Base-by-base conservation (phyloP, 2,329 filamentous ascomycete species). In the Aspergillus sp. region DNA sequence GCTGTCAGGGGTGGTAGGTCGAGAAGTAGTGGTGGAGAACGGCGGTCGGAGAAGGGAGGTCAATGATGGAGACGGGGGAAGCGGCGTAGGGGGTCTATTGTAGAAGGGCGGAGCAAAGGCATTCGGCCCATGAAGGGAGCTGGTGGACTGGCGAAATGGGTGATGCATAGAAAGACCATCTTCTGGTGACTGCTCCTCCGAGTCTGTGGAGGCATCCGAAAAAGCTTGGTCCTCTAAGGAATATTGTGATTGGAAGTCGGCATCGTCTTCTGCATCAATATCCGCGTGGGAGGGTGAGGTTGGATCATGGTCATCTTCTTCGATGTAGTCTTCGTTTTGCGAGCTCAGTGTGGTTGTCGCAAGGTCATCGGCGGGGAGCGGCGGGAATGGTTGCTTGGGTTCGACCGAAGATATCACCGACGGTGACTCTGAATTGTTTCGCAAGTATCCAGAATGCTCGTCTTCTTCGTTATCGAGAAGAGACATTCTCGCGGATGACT, bases 1-100 rank as follows among this genome's bases (percentile, higher is more conserved):
- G 41, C 89, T 91, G 72, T 97, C 93, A 13, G 95, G 94, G 0
- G 94, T 98, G 1, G 91, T 96, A 0, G 93, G 94, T n/a, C 93
- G 86, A 25, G 92, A 96, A 3, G 91, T 91, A 1, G 82, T 82
- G 3, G 81, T 79, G 57, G 82, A 86, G 73, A 89, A 89, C 0
- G 84, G 82, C 2, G 87, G 87, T 12, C 93, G 90, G 7, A 98
- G 85, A 19, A 99, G 87, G 12, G 92, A 97, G 0, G 94, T 98
- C 66, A 99, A 80, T 1, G 91, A 96, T 0, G 95, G 95, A 0
- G 92, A 97, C 0, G 94, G 94, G 0, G 95, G 95, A 0, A 98
- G 83, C 3, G 95, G 94, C 2, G 92, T 97, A 0, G 95, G 95
- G n/a, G 95, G 95, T 3, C 94, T 88, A 65, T 96, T 96, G 82